Conservation (phyloP, 495 filamentous ascomycete genomes). For the Lasiosphaeria hispida region DNA sequence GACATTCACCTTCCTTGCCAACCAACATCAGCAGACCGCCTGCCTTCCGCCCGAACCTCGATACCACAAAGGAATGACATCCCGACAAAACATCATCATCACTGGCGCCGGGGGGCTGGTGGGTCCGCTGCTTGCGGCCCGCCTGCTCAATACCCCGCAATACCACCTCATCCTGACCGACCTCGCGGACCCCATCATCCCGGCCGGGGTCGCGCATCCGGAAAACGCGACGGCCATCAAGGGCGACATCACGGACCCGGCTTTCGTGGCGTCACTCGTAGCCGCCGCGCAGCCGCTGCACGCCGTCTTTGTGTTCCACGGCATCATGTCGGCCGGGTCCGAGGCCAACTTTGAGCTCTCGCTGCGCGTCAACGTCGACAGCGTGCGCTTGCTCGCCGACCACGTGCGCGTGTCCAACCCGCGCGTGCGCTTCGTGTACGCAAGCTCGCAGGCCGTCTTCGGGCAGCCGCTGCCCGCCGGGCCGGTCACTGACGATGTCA, state of each 20-base stretch:
- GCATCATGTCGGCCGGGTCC: conserved; percentile 77
- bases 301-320: conserved; percentile 76
- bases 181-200: conserved; percentile 55
- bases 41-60: neutral
- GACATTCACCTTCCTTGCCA: no score
- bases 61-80: neutral
- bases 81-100: conserved; percentile 58
- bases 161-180: conserved; percentile 64
- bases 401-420: conserved; percentile 55
- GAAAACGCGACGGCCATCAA: conserved; percentile 52
- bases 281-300: conserved; percentile 47
- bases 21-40: neutral
- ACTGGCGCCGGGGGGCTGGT: conserved; percentile 71
- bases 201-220: conserved; percentile 50
- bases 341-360: conserved; percentile 76
- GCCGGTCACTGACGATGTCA: conserved; percentile 41
- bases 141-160: conserved; percentile 55
- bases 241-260: conserved; percentile 60
- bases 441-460: conserved; percentile 44
- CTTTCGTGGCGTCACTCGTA: conserved; percentile 49
- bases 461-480: conserved; percentile 34
- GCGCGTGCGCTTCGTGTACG: conserved; percentile 64
- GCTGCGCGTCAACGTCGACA: conserved; percentile 70
- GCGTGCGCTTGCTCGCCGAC: conserved; percentile 63
- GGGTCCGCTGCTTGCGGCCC: conserved; percentile 63